Evolutionary conservation across 768 basidiomycete species (phyloP), one percentile per base, ranked within the genome.

Genomic region (Termitomyces sp.): DNA sequence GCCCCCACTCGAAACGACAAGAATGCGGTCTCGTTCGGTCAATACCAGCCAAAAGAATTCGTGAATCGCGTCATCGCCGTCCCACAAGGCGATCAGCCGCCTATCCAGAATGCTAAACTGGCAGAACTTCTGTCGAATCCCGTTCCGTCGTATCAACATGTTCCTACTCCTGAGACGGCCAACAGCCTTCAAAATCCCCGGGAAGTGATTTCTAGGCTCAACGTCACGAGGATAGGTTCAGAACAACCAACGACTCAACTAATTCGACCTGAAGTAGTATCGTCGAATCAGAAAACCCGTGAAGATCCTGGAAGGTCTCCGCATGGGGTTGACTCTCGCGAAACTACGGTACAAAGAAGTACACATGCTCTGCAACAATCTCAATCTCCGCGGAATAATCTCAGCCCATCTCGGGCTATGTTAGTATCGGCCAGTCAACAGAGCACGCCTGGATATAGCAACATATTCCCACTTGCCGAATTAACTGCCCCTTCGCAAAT

Each of bases 61-160:
- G 15, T 26, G 8, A 1, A 19, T 35, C 26, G 11, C 19, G 33
- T 12, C 14, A 42, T 50, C 19, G 5, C 33, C 8, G 38, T 15
- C 31, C n/a, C 42, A 17, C 9, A 31, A 55, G 50, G 31, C 23
- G 28, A 55, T 40, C 64, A 63, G 21, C 58, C 63, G 45, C 63
- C 68, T 56, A 73, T 69, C 45, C 66, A 68, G 6, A 67, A 71
- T 56, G 69, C 69, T n/a, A 61, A 60, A 55, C 54, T 73, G 40
- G 71, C 71, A 31, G 73, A 75, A 53, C 56, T 75, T 9, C 61
- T 75, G 42, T 73, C 70, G 26, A 66, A 68, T 23, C 60, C 68
- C 12, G 5, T 26, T 5, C 33, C 55, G 10, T 6, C 31, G 3
- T 8, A 54, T 28, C 19, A 41, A 23, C 21, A 12, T n/a, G 19